A percentile compares a stretch with the other conserved stretches of the same genome.
phyloP scores from a whole-genome alignment of 768 basidiomycete species.

The Rhizopogon vulgaris region DNA sequence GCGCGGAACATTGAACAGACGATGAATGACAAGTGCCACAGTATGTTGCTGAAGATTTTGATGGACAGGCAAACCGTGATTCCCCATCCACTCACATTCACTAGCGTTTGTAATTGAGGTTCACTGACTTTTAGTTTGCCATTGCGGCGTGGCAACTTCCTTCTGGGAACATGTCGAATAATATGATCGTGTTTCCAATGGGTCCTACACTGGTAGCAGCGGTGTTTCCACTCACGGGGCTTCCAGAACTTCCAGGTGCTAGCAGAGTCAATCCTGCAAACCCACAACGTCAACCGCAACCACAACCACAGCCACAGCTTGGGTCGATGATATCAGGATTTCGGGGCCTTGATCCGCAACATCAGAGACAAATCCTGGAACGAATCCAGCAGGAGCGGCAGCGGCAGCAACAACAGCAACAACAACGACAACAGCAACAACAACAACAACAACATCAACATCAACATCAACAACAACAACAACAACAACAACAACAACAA shows the following conservation, averaged over 20 bases:
- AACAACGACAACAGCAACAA: slow-evolving; percentile 17
- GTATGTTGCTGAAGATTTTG: slow-evolving; percentile 36
- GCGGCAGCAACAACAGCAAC: slow-evolving; percentile 19
- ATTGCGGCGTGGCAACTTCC: slow-evolving; percentile 44
- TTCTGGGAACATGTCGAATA: slow-evolving; percentile 35
- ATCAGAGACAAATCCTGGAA: slow-evolving; percentile 15
- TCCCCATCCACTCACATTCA: slow-evolving; percentile 1
- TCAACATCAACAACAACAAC: slow-evolving; percentile 15
- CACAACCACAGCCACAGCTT: not conserved
- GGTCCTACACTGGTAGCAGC: slow-evolving; percentile 34
- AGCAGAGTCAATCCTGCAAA: slow-evolving; percentile 13
- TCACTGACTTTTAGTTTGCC: slow-evolving; percentile 36
- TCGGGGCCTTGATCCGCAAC: slow-evolving; percentile 17
- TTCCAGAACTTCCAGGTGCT: slow-evolving; percentile 35
- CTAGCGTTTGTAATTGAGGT: not conserved
- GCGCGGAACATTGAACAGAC: slow-evolving; percentile 28
- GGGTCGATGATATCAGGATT: slow-evolving; percentile 10
- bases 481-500: slow-evolving; percentile 10
- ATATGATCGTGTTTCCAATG: slow-evolving; percentile 43
- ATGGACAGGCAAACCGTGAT: slow-evolving; percentile 39
- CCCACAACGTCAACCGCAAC: not conserved
- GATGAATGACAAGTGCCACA: slow-evolving; percentile 39
- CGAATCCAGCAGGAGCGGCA: slow-evolving; percentile 9
- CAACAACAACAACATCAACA: slow-evolving; percentile 7
- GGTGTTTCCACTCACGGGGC: slow-evolving; percentile 44